Evolutionary conservation across 345 rosid species (phyloP), one percentile per base, ranked within the genome.

Genomic region (Eucalyptus regnans): DNA sequence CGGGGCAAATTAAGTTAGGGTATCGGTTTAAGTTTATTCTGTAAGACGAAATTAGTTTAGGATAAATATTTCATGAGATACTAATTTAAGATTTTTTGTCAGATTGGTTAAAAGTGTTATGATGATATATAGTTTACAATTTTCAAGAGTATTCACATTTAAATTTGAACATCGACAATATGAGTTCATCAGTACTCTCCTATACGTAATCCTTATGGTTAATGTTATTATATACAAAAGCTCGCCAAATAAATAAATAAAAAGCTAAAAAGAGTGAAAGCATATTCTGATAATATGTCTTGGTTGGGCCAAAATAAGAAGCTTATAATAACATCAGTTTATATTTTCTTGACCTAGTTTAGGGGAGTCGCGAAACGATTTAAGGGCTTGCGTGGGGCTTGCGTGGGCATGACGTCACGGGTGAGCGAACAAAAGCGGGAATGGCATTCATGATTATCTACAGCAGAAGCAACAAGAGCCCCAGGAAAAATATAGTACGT

Each of bases 361-460:
- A 23, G 0, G 54, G 56, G 43, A 22, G 54, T 11, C 1, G 0
- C 25, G 5, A 43, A 7, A 22, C 4, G 25, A 22, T 10, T 25
- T 1, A 22, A 54, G 11, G 87, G 89, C 90, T 92, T 88, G 51
- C 94, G 93, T 92, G 68, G 64, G 66, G 76, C 54, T 88, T 86
- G 91, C 92, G 94, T 86, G 43, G 86, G 4, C 33, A 37, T 94
- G 95, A 94, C 81, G 92, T 90, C 92, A 91, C 29, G 49, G 48
- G 56, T 9, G 23, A 50, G 80, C 93, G 94, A 89, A 58, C 88
- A 15, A 22, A 88, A 86, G 52, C 87, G 80, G 79, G 79, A 81
- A 66, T 31, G 1, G 20, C 87, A 88, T 86, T 48, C 41, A 87
- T 56, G 62, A 50, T 86, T 41, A 86, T 52, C 87, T n/a, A 89